Percentiles rank a stretch among this genome's conserved stretches.
Conservation (phyloP, 2,329 filamentous ascomycete genomes). For the Trichoderma sp. region DNA sequence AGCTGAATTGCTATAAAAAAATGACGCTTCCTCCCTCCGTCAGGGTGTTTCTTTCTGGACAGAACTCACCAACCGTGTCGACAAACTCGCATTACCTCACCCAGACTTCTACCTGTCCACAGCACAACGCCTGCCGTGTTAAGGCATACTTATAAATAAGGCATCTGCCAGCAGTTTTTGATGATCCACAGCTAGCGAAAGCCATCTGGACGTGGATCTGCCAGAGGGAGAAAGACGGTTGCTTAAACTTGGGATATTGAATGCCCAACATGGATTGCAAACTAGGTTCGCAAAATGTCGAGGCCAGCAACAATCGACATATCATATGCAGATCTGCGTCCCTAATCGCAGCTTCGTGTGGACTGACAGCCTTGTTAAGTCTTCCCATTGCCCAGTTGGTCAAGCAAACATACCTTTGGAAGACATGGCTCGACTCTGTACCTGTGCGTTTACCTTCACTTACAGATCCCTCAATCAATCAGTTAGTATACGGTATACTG, state of each 20-base stretch:
- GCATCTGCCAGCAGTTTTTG: background rate
- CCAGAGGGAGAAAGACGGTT: background rate
- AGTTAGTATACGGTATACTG: too few species aligned
- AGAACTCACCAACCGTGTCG: background rate
- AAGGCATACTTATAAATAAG: background rate
- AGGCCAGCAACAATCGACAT: background rate
- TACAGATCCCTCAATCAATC: too few species aligned
- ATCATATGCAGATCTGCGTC: too few species aligned
- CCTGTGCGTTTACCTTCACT: too few species aligned
- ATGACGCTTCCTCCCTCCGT: background rate
- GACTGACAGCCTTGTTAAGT: too few species aligned
- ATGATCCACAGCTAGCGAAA: background rate
- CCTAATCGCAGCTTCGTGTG: too few species aligned
- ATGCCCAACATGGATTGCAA: background rate
- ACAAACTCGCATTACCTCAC: background rate
- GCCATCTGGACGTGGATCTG: background rate
- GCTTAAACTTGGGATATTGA: background rate
- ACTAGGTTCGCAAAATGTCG: background rate
- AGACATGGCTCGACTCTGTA: too few species aligned
- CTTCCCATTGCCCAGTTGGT: too few species aligned
- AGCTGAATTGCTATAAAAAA: background rate
- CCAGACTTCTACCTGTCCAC: background rate
- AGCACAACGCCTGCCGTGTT: background rate
- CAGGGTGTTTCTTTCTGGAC: background rate
- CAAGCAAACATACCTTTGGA: too few species aligned